Base-by-base conservation (phyloP, 2,329 filamentous ascomycete genomes). In the Penicillium sp. region DNA sequence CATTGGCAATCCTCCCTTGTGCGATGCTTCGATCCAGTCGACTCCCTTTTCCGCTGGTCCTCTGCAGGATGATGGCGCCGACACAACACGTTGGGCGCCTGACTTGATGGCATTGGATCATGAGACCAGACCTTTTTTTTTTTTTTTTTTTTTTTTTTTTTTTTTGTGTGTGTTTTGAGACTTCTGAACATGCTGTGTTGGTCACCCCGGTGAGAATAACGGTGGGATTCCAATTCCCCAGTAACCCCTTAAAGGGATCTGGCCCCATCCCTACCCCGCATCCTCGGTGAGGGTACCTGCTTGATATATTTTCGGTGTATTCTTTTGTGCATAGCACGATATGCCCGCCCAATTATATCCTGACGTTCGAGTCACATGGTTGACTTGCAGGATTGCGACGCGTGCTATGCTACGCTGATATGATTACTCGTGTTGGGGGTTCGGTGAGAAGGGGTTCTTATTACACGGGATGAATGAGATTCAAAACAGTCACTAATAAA, bases 231-330 rank as follows among this genome's bases (percentile, higher is more conserved):
- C 13, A 4, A 17, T 1, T 26, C 23, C 20, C 42, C 46, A 17
- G 29, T 17, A 20, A 12, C 46, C 29, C 53, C 53, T 55, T 43
- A 48, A 33, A 40, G 44, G 20, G 27, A 17, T 45, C 37, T 34
- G 24, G 33, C 24, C 33, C 46, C 26, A 54, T 51, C 46, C 45
- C 21, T 50, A 48, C 56, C 52, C 56, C 56, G 51, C 60, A 58
- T 47, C 39, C 20, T 34, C 56, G 58, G 56, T 60, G 52, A 60
- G 61, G 52, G 29, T 45, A 17, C 50, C 37, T 44, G 33, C 40
- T 45, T 40, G 21, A 17, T 33, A 20, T 46, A 8, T 15, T 49
- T 21, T 32, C 41, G 46, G 46, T 53, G 46, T 49, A 42, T 37
- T 33, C 39, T 29, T 42, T 18, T 7, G 15, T 18, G 39, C 8